Evolutionary conservation across 345 rosid genomes (phyloP).

Genomic region (Microcos paniculata): DNA sequence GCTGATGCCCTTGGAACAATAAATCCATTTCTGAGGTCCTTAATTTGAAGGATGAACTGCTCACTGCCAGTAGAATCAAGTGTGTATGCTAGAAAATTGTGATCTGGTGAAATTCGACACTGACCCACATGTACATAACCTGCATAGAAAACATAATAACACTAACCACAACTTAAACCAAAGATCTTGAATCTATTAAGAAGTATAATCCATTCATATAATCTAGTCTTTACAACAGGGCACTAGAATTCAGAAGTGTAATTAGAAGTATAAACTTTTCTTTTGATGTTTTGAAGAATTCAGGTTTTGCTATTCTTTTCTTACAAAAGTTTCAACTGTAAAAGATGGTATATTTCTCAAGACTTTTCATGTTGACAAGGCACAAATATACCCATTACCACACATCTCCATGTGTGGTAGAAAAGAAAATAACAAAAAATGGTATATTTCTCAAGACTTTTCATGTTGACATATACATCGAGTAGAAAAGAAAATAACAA

Average conservation of each 20-base stretch:
- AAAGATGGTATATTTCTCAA: neutral
- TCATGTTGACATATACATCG: neutral
- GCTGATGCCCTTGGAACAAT: constrained; percentile 48
- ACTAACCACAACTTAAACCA: neutral
- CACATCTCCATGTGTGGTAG: too few relatives aligned
- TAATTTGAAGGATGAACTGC: constrained; percentile 68
- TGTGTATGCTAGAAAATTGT: constrained; percentile 79
- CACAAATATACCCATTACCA: neutral
- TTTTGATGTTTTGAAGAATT: neutral
- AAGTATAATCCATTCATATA: neutral
- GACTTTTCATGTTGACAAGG: neutral
- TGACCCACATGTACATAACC: constrained; percentile 87
- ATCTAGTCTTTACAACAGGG: neutral
- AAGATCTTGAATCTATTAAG: neutral
- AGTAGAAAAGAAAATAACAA: neutral
- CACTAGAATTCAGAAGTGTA: neutral
- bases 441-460: neutral
- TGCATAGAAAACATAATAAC: constrained; percentile 17
- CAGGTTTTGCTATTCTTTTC: neutral
- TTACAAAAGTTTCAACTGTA: neutral
- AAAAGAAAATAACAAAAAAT: too few relatives aligned
- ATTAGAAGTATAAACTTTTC: neutral
- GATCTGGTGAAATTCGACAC: constrained; percentile 89
- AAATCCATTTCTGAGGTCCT: constrained; percentile 60
- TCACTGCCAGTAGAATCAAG: constrained; percentile 71